Conservation (phyloP, 805 yeast species). For the Candida khao-thaluensis region DNA sequence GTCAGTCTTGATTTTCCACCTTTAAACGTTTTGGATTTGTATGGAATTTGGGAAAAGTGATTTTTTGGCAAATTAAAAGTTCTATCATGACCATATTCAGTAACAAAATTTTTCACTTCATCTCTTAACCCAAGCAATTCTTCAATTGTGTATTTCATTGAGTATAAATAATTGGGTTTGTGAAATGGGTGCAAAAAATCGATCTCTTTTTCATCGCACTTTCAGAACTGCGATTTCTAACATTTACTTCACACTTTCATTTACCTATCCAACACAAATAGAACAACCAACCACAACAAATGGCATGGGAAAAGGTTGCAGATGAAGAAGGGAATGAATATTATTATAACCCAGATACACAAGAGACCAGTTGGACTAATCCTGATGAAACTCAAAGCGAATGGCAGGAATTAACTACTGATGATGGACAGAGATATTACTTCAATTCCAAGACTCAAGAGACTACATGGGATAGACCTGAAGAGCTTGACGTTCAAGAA, state of each 20-base stretch:
- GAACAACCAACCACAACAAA: too few species aligned
- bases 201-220: conserved; percentile 1
- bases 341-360: conserved; percentile 65
- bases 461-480: conserved; percentile 82
- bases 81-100: too few species aligned
- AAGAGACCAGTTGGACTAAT: conserved; percentile 77
- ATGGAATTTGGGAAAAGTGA: too few species aligned
- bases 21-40: not conserved
- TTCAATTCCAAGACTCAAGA: conserved; percentile 61
- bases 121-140: conserved; percentile 1
- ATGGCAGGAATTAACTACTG: conserved; percentile 49
- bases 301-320: conserved; percentile 59
- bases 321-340: conserved; percentile 69
- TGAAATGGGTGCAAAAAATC: conserved; percentile 8
- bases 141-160: conserved; percentile 6
- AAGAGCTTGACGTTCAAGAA: conserved; percentile 30
- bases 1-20: not conserved
- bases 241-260: too few species aligned
- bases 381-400: conserved; percentile 52
- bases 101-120: too few species aligned
- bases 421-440: conserved; percentile 64
- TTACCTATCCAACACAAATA: too few species aligned
- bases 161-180: not conserved
- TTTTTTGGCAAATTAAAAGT: too few species aligned
- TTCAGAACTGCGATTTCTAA: too few species aligned